Conservation (phyloP, 78 protist species). For the Dictyostelium firmibasis region DNA sequence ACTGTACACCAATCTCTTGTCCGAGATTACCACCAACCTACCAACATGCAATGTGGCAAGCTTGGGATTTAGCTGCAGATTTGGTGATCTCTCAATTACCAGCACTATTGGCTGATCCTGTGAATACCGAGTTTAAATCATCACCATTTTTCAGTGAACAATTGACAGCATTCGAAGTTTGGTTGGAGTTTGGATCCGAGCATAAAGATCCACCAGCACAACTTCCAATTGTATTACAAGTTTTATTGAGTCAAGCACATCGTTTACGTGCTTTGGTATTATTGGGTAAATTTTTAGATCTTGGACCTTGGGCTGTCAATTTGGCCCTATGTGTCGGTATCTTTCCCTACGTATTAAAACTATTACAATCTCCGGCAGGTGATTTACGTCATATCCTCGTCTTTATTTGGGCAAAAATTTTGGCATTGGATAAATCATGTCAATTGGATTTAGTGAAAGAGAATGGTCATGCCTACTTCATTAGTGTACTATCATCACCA, state of each 20-base stretch:
- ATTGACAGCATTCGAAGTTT: slow-evolving; percentile 96
- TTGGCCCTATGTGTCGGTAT: slow-evolving; percentile 96
- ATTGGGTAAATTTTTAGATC: slow-evolving; percentile 93
- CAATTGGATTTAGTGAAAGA: slow-evolving; percentile 91
- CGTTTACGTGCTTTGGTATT: slow-evolving; percentile 94
- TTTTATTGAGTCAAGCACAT: slow-evolving; percentile 93
- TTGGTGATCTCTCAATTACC: slow-evolving; percentile 89
- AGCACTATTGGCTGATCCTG: slow-evolving; percentile 50
- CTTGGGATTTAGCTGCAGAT: slow-evolving; percentile 98
- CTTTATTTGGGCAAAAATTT: slow-evolving; percentile 93
- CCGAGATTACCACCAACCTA: slow-evolving; percentile 95
- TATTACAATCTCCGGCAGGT: slow-evolving; percentile 87
- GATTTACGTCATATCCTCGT: slow-evolving; percentile 90
- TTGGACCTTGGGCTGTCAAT: slow-evolving; percentile 97
- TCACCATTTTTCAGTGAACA: slow-evolving; percentile 95
- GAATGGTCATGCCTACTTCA: slow-evolving; percentile 89
- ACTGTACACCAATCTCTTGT: slow-evolving; percentile 95
- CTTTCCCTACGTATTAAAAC: slow-evolving; percentile 96
- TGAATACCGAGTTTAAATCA: slow-evolving; percentile 67
- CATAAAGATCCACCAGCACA: slow-evolving; percentile 91
- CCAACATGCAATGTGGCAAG: slow-evolving; percentile 87
- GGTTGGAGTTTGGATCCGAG: slow-evolving; percentile 93
- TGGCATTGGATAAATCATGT: slow-evolving; percentile 84
- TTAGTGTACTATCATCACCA: slow-evolving; percentile 72
- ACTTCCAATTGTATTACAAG: slow-evolving; percentile 97